phyloP scores from a whole-genome alignment of 306 rosid genomes.

The Quercus wislizeni region DNA sequence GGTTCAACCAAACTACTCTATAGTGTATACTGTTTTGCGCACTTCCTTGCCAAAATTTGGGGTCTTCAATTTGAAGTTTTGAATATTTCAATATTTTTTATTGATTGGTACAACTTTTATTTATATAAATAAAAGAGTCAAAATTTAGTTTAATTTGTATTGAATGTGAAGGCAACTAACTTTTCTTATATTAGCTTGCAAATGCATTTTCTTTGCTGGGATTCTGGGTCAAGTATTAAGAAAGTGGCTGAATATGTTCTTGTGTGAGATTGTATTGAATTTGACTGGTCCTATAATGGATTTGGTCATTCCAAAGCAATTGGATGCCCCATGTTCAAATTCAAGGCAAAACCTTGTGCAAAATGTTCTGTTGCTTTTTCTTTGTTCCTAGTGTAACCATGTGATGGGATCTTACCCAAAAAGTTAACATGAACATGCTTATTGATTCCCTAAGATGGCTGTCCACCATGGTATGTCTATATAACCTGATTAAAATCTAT shows the following conservation, averaged over 20 bases:
- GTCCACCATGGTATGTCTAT: too few relatives aligned
- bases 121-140: not conserved
- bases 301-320: constrained; percentile 13
- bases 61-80: not conserved
- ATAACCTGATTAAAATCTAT: too few relatives aligned
- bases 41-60: constrained; percentile 28
- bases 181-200: not conserved
- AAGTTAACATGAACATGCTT: too few relatives aligned
- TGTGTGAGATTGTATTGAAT: not conserved
- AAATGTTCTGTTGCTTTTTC: too few relatives aligned
- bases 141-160: not conserved
- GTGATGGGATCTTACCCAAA: too few relatives aligned
- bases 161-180: not conserved
- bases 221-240: not conserved
- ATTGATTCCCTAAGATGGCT: too few relatives aligned
- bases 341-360: too few relatives aligned
- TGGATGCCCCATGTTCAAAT: not conserved
- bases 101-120: not conserved
- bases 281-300: constrained; percentile 15
- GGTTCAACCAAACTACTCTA: not conserved
- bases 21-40: not conserved
- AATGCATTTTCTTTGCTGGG: not conserved
- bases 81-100: not conserved
- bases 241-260: not conserved
- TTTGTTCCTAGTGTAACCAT: too few relatives aligned